A percentile compares a stretch with the other conserved stretches of the same genome.
phyloP scores from a whole-genome alignment of 202 grass and related monocot species.

The Hordeum pubiflorum region DNA sequence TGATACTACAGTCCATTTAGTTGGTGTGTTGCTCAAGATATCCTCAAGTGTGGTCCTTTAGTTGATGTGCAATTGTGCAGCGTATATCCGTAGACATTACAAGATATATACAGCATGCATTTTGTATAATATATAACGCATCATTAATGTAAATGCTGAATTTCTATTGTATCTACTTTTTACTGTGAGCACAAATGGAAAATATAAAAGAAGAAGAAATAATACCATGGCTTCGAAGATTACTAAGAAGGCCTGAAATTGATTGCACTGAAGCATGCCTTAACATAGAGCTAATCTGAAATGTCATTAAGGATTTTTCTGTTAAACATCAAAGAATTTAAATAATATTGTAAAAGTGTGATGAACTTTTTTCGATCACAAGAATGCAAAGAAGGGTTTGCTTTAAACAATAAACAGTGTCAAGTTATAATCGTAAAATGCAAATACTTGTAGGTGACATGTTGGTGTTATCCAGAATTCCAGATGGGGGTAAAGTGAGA shows the following conservation, averaged over 20 bases:
- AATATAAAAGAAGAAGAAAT: slow-evolving; percentile 8
- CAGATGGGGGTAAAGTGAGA: background rate
- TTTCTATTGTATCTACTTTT: background rate
- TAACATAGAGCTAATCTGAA: slow-evolving; percentile 80
- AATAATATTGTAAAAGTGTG: slow-evolving; percentile 15
- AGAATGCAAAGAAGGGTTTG: background rate
- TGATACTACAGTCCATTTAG: slow-evolving; percentile 15
- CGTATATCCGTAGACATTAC: background rate
- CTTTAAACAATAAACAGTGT: slow-evolving; percentile 5
- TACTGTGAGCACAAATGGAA: background rate
- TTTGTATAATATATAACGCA: background rate
- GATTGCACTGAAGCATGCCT: slow-evolving; percentile 59
- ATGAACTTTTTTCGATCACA: background rate
- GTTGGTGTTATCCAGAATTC: background rate
- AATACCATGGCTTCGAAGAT: slow-evolving; percentile 77
- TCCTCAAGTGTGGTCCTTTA: background rate
- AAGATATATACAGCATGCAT: background rate
- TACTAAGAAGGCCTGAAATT: slow-evolving; percentile 64
- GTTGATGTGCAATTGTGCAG: background rate
- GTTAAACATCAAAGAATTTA: slow-evolving; percentile 12
- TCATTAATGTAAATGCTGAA: background rate
- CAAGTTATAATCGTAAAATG: slow-evolving; percentile 3
- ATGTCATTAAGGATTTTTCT: slow-evolving; percentile 26
- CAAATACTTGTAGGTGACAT: background rate
- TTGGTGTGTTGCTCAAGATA: background rate